phyloP scores from a whole-genome alignment of 805 yeast species.

The Yamadazyma takamatsuzukensis region DNA sequence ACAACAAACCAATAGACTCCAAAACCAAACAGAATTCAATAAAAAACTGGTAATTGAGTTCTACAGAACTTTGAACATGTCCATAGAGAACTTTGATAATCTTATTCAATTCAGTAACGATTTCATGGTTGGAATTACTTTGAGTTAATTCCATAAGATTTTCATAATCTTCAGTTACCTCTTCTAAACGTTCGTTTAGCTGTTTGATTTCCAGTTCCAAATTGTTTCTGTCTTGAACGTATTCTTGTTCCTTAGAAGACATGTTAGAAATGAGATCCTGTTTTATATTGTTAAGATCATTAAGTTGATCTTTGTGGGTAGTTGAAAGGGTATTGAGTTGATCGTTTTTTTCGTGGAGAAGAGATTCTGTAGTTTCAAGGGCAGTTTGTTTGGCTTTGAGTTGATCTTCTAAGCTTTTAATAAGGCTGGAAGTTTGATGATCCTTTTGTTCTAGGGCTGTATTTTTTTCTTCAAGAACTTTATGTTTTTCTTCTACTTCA shows the following conservation, averaged over 20 bases:
- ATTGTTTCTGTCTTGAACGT: constrained; percentile 47
- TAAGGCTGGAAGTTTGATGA: no score
- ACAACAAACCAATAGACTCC: constrained; percentile 74
- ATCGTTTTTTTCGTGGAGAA: constrained; percentile 4
- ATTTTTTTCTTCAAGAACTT: no score
- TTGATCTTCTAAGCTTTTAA: no score
- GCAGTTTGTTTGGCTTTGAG: no score
- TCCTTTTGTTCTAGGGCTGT: no score
- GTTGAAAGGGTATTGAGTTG: constrained; percentile 7
- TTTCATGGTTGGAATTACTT: constrained; percentile 15
- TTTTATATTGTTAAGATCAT: constrained; percentile 40
- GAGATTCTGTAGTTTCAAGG: no score
- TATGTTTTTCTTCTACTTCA: no score
- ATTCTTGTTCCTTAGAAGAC: constrained; percentile 61
- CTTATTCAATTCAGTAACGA: constrained; percentile 24
- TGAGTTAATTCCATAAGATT: constrained; percentile 40
- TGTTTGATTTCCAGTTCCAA: constrained; percentile 49
- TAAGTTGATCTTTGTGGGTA: no score
- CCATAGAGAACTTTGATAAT: constrained; percentile 15
- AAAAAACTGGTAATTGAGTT: constrained; percentile 26
- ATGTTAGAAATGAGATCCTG: constrained; percentile 64
- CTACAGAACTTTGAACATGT: constrained; percentile 14
- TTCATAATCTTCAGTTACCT: constrained; percentile 38
- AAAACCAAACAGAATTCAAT: constrained; percentile 52
- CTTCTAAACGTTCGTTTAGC: constrained; percentile 45